Conservation (phyloP, 805 yeast species). For the Teunomyces funiuensis region DNA sequence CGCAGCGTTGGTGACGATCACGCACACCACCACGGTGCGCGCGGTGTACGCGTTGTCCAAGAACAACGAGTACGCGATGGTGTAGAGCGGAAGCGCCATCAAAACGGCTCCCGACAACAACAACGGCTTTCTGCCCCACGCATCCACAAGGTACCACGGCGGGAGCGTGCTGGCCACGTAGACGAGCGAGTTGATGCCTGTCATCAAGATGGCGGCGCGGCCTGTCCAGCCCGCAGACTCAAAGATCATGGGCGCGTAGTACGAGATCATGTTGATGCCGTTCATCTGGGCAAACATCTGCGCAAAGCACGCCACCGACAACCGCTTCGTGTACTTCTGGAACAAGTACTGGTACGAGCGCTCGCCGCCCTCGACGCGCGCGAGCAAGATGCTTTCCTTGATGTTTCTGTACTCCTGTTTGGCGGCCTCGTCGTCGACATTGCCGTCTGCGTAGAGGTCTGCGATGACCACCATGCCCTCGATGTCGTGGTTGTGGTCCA, state of each 20-base stretch:
- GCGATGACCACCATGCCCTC: constrained; percentile 87
- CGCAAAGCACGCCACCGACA: constrained; percentile 85
- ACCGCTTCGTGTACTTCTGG: constrained; percentile 69
- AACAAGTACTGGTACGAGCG: constrained; percentile 74
- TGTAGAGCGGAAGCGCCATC: constrained; percentile 71
- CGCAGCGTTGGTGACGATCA: constrained; percentile 75
- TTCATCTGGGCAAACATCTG: constrained; percentile 91
- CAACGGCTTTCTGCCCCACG: constrained; percentile 90
- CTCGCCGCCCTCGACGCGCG: constrained; percentile 77
- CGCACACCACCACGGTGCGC: constrained; percentile 68
- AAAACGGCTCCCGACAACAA: constrained; percentile 73
- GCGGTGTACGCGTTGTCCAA: constrained; percentile 53
- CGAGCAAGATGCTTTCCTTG: constrained; percentile 74
- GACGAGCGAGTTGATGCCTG: constrained; percentile 61
- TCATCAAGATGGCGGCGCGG: constrained; percentile 82
- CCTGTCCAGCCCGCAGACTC: constrained; percentile 96
- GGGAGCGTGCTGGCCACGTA: constrained; percentile 64
- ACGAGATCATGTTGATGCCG: constrained; percentile 90
- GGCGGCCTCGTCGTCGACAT: constrained; percentile 67
- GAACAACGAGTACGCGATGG: constrained; percentile 57
- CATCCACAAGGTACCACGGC: constrained; percentile 88
- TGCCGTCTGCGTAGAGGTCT: constrained; percentile 77
- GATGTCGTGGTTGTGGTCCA: constrained; percentile 50
- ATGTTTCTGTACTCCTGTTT: constrained; percentile 73
- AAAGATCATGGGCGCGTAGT: constrained; percentile 91